A percentile compares a stretch with the other conserved stretches of the same genome.
phyloP scores from a whole-genome alignment of 331 rosid genomes.

The Malus hybrid region DNA sequence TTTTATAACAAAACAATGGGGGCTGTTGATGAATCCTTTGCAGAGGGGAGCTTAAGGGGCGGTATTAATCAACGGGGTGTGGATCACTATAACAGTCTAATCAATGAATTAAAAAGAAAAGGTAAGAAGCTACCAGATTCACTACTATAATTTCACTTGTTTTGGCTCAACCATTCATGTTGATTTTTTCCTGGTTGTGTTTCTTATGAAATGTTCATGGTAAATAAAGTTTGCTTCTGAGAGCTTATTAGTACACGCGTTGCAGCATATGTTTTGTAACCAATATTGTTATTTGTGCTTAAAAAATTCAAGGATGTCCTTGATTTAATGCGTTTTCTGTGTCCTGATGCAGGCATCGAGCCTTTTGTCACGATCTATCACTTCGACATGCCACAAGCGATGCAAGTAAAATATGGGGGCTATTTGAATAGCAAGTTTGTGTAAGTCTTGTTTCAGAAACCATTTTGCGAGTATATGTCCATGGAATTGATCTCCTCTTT shows the following conservation, averaged over 20 bases:
- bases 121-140: background rate
- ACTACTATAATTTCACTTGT: no score
- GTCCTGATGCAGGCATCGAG: slow-evolving; percentile 8
- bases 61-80: slow-evolving; percentile 8
- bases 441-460: slow-evolving; percentile 3
- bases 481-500: no score
- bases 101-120: background rate
- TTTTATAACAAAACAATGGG: background rate
- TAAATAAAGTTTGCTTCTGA: no score
- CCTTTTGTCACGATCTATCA: slow-evolving; percentile 19
- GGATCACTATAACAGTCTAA: slow-evolving; percentile 9
- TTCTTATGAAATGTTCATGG: no score
- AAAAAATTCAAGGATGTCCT: background rate
- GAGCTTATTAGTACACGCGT: no score
- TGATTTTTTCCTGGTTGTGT: no score
- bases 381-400: slow-evolving; percentile 18
- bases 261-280: no score
- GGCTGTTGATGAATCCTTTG: background rate
- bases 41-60: background rate
- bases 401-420: slow-evolving; percentile 21
- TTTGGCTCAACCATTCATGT: no score
- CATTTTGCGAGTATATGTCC: no score
- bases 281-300: no score
- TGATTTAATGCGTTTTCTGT: background rate
- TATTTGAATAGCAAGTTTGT: slow-evolving; percentile 9